Evolutionary conservation across 768 basidiomycete genomes (phyloP), one percentile per base, ranked within the genome.

Genomic region (Amanita exitialis): DNA sequence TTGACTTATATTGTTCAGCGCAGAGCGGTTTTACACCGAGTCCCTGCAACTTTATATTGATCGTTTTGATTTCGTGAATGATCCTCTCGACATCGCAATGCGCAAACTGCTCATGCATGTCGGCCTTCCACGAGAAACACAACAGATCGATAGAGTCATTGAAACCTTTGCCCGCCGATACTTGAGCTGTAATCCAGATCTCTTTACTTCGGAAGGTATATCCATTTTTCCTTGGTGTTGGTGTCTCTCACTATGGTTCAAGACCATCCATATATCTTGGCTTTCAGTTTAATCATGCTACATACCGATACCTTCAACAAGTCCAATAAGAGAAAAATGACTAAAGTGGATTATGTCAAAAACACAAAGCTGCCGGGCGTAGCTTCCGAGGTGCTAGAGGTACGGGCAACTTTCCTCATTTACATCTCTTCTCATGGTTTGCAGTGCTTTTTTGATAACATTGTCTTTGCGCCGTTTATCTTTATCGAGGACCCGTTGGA

Each of bases 271-370:
- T 97, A 98, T 67, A 88, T 98, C 47, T 73, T 98, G 43, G 92
- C 95, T 10, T 98, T 97, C 69, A 97, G 95, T 59, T 72, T 97
- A 62, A 96, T 98, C 59, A 98, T 99, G 95, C 73, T 97, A 45
- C 94, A 98, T 63, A 99, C 96, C 15, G 96, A 99, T 62, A 90
- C 86, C 4, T 98, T 98, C 75, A 99, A 99, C 69, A 90, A 86
- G 67, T 90, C 90, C 55, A 98, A 98, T 69, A 97, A 88, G 69
- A 84, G 82, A 47, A 98, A 98, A 70, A 99, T 99, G 96, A 81
- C 86, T 34, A 97, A 95, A 64, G 74, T 80, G 1, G 94, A 95
- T 61, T 99, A 98, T 61, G 72, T 97, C 59, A 87, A 82, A 69
- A 99, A 99, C 59, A 94, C 95, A 0, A 74, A 78, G 35, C 75